Evolutionary conservation across 768 basidiomycete species (phyloP).

Genomic region (Candolleomyces eurysporus): DNA sequence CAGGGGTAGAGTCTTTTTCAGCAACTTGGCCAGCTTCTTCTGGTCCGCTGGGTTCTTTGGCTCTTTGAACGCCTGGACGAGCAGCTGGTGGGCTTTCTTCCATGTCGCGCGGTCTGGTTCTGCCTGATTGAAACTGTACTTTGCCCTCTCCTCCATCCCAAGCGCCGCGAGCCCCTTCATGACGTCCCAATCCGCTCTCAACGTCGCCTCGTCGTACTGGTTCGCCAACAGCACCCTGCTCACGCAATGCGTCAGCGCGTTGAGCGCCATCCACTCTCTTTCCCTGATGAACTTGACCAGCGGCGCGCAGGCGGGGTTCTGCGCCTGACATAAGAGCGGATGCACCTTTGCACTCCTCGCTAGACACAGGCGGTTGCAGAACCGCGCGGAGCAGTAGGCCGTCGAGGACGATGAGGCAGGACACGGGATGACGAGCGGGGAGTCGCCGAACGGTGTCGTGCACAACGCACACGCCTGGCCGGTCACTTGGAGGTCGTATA

Average conservation of each 20-base stretch:
- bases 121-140: conserved; percentile 46
- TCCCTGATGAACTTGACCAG: conserved; percentile 60
- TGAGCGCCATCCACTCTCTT: conserved; percentile 72
- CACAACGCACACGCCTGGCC: conserved; percentile 72
- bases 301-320: conserved; percentile 66
- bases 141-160: conserved; percentile 69
- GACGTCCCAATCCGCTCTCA: conserved; percentile 51
- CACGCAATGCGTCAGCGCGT: conserved; percentile 68
- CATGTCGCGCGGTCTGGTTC: conserved; percentile 68
- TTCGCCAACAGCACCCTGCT: conserved; percentile 58
- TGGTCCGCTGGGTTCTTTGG: conserved; percentile 49
- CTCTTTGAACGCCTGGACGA: conserved; percentile 59
- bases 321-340: conserved; percentile 68
- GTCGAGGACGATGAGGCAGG: conserved; percentile 37
- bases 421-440: conserved; percentile 52
- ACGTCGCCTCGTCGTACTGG: conserved; percentile 44
- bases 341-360: conserved; percentile 63
- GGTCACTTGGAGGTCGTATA: conserved; percentile 63
- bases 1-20: conserved; percentile 47
- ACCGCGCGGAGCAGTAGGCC: conserved; percentile 58
- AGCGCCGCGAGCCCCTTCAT: conserved; percentile 67
- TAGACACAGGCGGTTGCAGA: conserved; percentile 80
- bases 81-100: conserved; percentile 61
- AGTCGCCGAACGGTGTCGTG: conserved; percentile 57
- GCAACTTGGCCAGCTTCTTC: conserved; percentile 55